phyloP scores from a whole-genome alignment of 1,284 basidiomycete genomes.

The Cryptococcus maquisensis region DNA sequence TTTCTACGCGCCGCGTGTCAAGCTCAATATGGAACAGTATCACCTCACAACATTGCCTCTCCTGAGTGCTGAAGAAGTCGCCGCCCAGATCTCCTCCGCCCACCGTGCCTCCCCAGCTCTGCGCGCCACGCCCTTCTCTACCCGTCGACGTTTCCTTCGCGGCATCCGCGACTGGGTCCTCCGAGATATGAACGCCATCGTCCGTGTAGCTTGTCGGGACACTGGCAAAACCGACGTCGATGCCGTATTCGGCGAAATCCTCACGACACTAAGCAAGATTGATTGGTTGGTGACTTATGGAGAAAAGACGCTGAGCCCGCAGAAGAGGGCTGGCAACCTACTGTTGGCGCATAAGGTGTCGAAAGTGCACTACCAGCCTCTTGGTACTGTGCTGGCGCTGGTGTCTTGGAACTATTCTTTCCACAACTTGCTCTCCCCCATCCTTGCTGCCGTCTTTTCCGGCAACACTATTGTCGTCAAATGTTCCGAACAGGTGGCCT shows the following conservation, averaged over 20 bases:
- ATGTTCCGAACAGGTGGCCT: slow-evolving; percentile 86
- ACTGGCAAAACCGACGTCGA: slow-evolving; percentile 97
- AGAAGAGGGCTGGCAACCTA: slow-evolving; percentile 66
- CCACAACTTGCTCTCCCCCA: slow-evolving; percentile 90
- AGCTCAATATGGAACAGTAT: slow-evolving; percentile 22
- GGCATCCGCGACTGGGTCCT: slow-evolving; percentile 87
- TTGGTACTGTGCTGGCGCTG: slow-evolving; percentile 87
- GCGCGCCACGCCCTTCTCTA: slow-evolving; percentile 66
- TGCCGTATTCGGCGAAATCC: slow-evolving; percentile 80
- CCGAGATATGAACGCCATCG: slow-evolving; percentile 68
- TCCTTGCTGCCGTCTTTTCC: slow-evolving; percentile 80
- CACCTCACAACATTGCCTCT: slow-evolving; percentile 52
- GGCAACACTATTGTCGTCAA: slow-evolving; percentile 90
- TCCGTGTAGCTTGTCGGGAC: slow-evolving; percentile 85
- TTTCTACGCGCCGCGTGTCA: not conserved
- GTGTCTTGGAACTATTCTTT: slow-evolving; percentile 76
- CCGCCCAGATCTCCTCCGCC: slow-evolving; percentile 64
- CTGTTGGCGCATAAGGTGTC: slow-evolving; percentile 77
- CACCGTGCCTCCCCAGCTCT: slow-evolving; percentile 65
- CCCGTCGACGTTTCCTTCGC: slow-evolving; percentile 73
- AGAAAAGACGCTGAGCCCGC: slow-evolving; percentile 66
- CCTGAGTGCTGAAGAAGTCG: slow-evolving; percentile 64
- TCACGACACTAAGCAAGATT: slow-evolving; percentile 83
- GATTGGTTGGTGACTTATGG: slow-evolving; percentile 73
- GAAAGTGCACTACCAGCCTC: slow-evolving; percentile 76